Percentiles rank a stretch among this genome's conserved stretches.
Evolutionary conservation across 2,329 filamentous ascomycete genomes (phyloP).

Genomic region (Stagonosporopsis cucurbitacearum): DNA sequence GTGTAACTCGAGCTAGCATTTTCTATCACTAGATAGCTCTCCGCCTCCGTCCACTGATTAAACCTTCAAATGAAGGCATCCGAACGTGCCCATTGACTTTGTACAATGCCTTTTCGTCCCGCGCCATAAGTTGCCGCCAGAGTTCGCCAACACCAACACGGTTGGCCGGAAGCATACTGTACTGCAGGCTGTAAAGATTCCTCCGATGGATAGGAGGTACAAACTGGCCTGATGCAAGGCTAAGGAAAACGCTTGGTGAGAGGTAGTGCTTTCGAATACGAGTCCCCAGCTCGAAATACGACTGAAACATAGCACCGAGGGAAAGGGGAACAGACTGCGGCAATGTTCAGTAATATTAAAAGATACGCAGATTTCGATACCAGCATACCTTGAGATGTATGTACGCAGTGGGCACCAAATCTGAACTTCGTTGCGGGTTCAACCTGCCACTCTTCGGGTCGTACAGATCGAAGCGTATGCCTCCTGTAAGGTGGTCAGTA

Average conservation of each 20-base stretch:
- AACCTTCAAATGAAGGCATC: constrained; percentile 15
- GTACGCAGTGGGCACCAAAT: constrained; percentile 72
- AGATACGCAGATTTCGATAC: neutral
- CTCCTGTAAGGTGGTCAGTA: constrained; percentile 54
- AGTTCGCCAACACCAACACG: constrained; percentile 83
- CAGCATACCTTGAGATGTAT: constrained; percentile 78
- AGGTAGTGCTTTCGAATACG: constrained; percentile 96
- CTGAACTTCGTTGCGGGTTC: constrained; percentile 45
- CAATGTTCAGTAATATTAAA: neutral
- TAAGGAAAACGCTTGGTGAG: constrained; percentile 84
- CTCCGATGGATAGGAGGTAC: constrained; percentile 94
- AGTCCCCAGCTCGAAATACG: constrained; percentile 93
- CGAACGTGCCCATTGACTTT: constrained; percentile 16
- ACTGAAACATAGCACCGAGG: constrained; percentile 93
- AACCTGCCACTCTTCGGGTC: constrained; percentile 63
- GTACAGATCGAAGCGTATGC: constrained; percentile 88
- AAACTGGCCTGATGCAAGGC: constrained; percentile 87
- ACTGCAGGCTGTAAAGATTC: constrained; percentile 94
- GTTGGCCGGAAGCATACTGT: constrained; percentile 91
- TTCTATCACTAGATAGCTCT: neutral
- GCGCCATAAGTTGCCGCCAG: constrained; percentile 69
- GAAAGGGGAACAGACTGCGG: constrained; percentile 78
- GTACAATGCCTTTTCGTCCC: constrained; percentile 8
- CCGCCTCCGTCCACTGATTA: constrained; percentile 10
- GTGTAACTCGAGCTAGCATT: neutral